Conservation (phyloP, 2,329 filamentous ascomycete species). For the Podosphaera xanthii region DNA sequence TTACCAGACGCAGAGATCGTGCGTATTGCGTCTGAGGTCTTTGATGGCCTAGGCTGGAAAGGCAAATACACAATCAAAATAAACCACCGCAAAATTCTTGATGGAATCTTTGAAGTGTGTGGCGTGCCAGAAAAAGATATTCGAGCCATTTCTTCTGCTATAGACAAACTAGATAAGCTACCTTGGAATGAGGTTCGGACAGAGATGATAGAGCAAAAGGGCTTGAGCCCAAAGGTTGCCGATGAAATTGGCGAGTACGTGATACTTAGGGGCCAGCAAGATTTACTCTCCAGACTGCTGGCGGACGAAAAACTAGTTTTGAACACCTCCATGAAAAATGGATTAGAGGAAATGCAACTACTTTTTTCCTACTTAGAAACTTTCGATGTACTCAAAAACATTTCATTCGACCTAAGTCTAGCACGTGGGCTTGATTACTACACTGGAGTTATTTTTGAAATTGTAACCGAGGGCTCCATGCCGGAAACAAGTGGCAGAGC, state of each 20-base stretch:
- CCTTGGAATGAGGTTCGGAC: conserved; percentile 76
- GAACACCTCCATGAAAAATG: conserved; percentile 56
- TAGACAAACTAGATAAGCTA: conserved; percentile 88
- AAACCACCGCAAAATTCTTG: conserved; percentile 85
- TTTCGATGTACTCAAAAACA: conserved; percentile 45
- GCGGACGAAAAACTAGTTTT: conserved; percentile 42
- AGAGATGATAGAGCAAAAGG: conserved; percentile 88
- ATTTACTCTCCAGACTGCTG: conserved; percentile 49
- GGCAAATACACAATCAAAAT: conserved; percentile 56
- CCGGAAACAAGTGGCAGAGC: conserved; percentile 18
- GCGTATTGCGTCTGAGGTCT: conserved; percentile 65
- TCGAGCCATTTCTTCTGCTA: conserved; percentile 70
- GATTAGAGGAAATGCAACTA: conserved; percentile 57
- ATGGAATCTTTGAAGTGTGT: conserved; percentile 77
- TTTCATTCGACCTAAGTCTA: conserved; percentile 77
- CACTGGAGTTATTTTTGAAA: conserved; percentile 57
- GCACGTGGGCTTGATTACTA: conserved; percentile 79
- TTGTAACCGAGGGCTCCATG: conserved; percentile 46
- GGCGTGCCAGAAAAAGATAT: conserved; percentile 76
- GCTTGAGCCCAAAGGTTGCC: conserved; percentile 50
- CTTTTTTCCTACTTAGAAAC: conserved; percentile 66
- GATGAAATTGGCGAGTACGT: conserved; percentile 77
- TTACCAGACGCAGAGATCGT: conserved; percentile 79
- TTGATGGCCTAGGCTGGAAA: conserved; percentile 55
- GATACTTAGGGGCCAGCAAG: conserved; percentile 49